Conservation (phyloP, 192 early-diverging fungal species). For the Coemansia sp. region DNA sequence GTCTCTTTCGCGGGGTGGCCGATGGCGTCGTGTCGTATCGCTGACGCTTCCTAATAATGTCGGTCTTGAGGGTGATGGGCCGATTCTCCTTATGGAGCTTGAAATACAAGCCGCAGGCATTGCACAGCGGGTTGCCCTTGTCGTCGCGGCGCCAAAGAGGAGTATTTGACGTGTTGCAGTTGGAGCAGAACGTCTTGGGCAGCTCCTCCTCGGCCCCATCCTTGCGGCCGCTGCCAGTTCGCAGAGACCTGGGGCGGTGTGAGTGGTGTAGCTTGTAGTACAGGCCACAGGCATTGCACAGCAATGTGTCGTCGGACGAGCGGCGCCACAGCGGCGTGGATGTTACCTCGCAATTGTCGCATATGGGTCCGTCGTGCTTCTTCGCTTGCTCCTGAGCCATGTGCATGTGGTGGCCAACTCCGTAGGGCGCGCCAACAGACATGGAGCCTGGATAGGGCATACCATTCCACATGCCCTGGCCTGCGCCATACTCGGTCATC, state of each 20-base stretch:
- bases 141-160: conserved; percentile 93
- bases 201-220: conserved; percentile 40
- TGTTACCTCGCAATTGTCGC: conserved; percentile 75
- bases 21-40: conserved; percentile 54
- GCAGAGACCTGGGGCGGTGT: conserved; percentile 80
- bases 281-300: conserved; percentile 97
- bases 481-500: conserved; percentile 34
- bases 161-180: conserved; percentile 86
- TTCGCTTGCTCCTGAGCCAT: conserved; percentile 15
- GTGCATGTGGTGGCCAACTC: conserved; percentile 13
- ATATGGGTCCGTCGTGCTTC: conserved; percentile 54
- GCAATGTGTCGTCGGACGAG: conserved; percentile 75
- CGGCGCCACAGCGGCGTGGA: conserved; percentile 93
- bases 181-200: conserved; percentile 59
- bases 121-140: conserved; percentile 89
- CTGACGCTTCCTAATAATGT: conserved; percentile 95
- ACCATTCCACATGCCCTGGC: conserved; percentile 41
- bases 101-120: conserved; percentile 95
- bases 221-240: conserved; percentile 67
- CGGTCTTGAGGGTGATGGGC: conserved; percentile 86
- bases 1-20: conserved; percentile 29
- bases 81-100: conserved; percentile 92
- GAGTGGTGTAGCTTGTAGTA: conserved; percentile 93
- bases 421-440: conserved; percentile 33
- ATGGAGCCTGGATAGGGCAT: conserved; percentile 34